These are phyloP conservation scores for Epichloe baconii DNA, from an alignment of 2,329 filamentous ascomycete species.

Conservation along the genomic window DNA sequence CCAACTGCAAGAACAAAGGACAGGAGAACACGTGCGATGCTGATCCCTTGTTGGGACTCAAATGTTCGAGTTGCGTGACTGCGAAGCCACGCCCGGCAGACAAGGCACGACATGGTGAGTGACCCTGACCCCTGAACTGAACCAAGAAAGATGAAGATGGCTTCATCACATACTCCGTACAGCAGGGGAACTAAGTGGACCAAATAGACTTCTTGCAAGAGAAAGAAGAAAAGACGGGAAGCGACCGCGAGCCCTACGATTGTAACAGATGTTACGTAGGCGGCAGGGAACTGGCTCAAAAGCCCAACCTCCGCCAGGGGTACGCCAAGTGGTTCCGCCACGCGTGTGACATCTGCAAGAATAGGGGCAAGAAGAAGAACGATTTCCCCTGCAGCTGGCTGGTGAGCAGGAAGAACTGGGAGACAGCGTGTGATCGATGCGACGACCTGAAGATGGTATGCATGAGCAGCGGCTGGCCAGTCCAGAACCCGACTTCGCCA, in stretches of 20 bases:
- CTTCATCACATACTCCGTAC: too few species aligned
- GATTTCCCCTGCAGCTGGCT: constrained; percentile 12
- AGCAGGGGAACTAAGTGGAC: too few species aligned
- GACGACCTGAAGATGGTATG: constrained; percentile 8
- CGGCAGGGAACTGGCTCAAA: neutral
- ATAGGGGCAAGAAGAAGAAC: constrained; percentile 3
- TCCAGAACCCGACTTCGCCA: constrained; percentile 4
- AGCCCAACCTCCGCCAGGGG: constrained; percentile 10
- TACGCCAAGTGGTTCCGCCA: constrained; percentile 12
- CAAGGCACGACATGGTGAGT: constrained; percentile 1
- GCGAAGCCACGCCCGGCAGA: constrained; percentile 3
- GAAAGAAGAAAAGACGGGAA: neutral
- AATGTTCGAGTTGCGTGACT: constrained; percentile 10
- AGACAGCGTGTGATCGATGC: constrained; percentile 13
- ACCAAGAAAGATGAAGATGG: too few species aligned
- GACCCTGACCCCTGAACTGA: too few species aligned
- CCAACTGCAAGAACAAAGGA: constrained; percentile 5
- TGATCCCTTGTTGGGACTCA: constrained; percentile 10
- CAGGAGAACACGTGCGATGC: constrained; percentile 10
- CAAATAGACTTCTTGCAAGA: neutral
- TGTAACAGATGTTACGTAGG: neutral
- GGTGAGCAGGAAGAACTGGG: constrained; percentile 9
- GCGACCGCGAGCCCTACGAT: neutral
- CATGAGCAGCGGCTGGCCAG: constrained; percentile 8
- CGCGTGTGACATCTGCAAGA: constrained; percentile 12